Conservation (phyloP, 192 early-diverging fungal species). For the Podochytrium sp. region DNA sequence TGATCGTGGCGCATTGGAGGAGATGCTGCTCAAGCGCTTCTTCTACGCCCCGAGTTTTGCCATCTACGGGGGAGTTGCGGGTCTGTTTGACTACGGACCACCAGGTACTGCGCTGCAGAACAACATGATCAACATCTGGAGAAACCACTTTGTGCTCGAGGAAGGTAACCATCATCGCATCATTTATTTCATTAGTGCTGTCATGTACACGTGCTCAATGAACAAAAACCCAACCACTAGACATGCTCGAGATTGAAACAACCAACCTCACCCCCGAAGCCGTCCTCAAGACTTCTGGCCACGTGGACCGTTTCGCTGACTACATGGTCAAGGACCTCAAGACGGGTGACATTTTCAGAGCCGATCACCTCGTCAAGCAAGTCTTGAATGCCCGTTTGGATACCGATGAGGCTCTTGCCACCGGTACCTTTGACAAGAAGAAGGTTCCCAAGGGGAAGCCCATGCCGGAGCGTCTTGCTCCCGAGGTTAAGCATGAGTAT, state of each 20-base stretch:
- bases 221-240: too few species aligned
- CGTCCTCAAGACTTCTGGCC: conserved; percentile 96
- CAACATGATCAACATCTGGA: conserved; percentile 88
- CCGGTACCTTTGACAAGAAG: conserved; percentile 64
- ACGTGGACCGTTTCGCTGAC: conserved; percentile 98
- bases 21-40: conserved; percentile 88
- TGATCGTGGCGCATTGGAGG: conserved; percentile 69
- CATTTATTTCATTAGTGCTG: not conserved
- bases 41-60: conserved; percentile 95
- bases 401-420: conserved; percentile 62
- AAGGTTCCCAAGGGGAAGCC: conserved; percentile 62
- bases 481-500: conserved; percentile 69
- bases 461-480: conserved; percentile 65
- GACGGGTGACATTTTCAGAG: conserved; percentile 93
- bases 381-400: conserved; percentile 91
- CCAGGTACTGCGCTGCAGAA: conserved; percentile 90
- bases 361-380: conserved; percentile 95
- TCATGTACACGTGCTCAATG: not conserved
- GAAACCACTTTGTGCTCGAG: conserved; percentile 97
- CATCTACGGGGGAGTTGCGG: conserved; percentile 95
- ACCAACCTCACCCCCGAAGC: conserved; percentile 96
- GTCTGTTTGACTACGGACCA: conserved; percentile 98
- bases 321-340: conserved; percentile 96
- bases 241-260: conserved; percentile 99
- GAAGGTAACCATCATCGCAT: too few species aligned